phyloP scores from a whole-genome alignment of 1,284 basidiomycete genomes.

The Phellinidium pouzarii region DNA sequence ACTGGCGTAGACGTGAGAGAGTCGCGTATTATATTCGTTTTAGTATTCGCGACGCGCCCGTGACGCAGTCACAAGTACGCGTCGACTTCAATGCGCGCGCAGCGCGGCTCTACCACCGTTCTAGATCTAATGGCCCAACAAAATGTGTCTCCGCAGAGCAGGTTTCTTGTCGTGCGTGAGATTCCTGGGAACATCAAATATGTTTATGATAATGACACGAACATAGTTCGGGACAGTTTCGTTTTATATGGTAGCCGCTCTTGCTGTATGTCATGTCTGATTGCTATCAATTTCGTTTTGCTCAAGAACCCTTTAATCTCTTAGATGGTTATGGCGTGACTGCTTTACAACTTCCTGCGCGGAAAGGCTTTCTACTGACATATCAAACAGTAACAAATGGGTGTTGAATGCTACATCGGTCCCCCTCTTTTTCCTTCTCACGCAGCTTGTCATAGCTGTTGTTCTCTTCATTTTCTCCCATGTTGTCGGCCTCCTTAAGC shows the following conservation, averaged over 20 bases:
- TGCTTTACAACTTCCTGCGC: constrained; percentile 15
- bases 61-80: too few species aligned
- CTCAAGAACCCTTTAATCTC: constrained; percentile 20
- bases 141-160: constrained; percentile 20
- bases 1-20: neutral
- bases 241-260: constrained; percentile 77
- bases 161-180: constrained; percentile 21
- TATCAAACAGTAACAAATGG: constrained; percentile 65
- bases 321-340: constrained; percentile 78
- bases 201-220: neutral
- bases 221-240: constrained; percentile 55
- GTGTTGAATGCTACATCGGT: constrained; percentile 59
- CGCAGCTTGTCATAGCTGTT: constrained; percentile 74
- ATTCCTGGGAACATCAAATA: constrained; percentile 12
- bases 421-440: constrained; percentile 82
- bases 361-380: constrained; percentile 21
- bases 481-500: constrained; percentile 50
- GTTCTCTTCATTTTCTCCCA: constrained; percentile 64
- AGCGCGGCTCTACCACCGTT: too few species aligned
- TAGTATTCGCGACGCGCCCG: too few species aligned
- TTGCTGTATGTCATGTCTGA: constrained; percentile 53
- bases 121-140: constrained; percentile 19
- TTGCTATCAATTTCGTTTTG: neutral
- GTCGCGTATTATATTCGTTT: neutral
- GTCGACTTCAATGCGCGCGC: neutral